Evolutionary conservation across 2,329 filamentous ascomycete genomes (phyloP).

Genomic region (Thielaviopsis punctulata): DNA sequence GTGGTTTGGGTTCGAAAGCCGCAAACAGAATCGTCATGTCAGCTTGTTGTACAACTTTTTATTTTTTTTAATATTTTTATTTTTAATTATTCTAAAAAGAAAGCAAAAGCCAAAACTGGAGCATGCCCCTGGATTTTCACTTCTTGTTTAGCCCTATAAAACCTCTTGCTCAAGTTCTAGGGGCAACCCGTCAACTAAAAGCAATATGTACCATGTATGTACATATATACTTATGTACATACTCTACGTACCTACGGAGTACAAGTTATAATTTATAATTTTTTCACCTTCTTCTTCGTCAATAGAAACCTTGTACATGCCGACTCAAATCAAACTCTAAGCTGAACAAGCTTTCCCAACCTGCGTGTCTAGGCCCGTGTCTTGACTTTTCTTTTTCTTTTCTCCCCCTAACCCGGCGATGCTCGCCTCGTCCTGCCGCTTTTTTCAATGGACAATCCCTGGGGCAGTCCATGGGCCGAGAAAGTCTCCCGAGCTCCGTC

Average conservation of each 20-base stretch:
- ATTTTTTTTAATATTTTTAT: no score
- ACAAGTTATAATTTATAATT: no score
- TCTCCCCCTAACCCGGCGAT: slow-evolving; percentile 1
- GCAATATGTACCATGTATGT: no score
- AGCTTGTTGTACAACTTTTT: no score
- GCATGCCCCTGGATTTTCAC: no score
- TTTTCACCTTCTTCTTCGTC: neutral
- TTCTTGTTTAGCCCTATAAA: neutral
- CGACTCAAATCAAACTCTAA: neutral
- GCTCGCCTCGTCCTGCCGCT: slow-evolving; percentile 1
- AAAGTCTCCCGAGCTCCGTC: slow-evolving; percentile 12
- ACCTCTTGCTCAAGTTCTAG: neutral
- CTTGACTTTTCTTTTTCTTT: neutral
- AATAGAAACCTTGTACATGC: neutral
- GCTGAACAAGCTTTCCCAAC: neutral
- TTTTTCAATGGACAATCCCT: slow-evolving; percentile 40
- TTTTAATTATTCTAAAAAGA: no score
- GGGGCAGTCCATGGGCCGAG: slow-evolving; percentile 42
- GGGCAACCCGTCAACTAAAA: neutral
- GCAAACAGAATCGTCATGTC: no score
- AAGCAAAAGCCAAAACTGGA: no score
- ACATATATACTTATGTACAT: no score
- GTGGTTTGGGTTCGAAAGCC: no score
- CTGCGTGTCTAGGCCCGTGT: neutral
- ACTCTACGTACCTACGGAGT: no score